Evolutionary conservation across 1,284 basidiomycete species (phyloP).

Genomic region (Trichosporon asahii): DNA sequence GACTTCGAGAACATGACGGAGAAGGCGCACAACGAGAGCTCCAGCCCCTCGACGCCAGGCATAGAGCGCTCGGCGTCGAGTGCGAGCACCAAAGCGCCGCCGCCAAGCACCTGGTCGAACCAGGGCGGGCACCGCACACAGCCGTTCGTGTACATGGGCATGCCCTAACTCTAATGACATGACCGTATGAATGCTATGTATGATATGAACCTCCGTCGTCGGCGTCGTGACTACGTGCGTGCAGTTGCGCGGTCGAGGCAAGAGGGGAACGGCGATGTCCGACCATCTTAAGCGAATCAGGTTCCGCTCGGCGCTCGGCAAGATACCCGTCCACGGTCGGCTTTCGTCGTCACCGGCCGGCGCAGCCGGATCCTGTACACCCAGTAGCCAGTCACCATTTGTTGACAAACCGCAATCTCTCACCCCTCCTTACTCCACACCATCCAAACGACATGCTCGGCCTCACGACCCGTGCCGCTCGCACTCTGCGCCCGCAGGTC

Average conservation of each 20-base stretch:
- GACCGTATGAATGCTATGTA: not conserved
- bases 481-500: not conserved
- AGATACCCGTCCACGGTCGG: not conserved
- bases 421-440: not conserved
- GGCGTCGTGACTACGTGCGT: too few relatives aligned
- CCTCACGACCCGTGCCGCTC: not conserved
- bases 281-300: not conserved
- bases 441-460: not conserved
- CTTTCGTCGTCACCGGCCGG: not conserved
- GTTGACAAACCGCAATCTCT: not conserved
- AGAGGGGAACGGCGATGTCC: not conserved
- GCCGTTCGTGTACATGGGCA: not conserved
- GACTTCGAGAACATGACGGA: conserved; percentile 41
- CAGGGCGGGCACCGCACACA: not conserved
- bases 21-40: conserved; percentile 11
- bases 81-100: not conserved
- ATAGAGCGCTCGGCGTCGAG: not conserved
- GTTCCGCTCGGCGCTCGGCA: not conserved
- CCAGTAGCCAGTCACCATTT: not conserved
- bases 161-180: conserved; percentile 2
- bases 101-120: not conserved
- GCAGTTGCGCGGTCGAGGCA: too few relatives aligned
- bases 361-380: not conserved
- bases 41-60: not conserved
- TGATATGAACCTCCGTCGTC: not conserved